Base-by-base conservation (phyloP, 306 rosid species). In the Trifolium subterraneum region DNA sequence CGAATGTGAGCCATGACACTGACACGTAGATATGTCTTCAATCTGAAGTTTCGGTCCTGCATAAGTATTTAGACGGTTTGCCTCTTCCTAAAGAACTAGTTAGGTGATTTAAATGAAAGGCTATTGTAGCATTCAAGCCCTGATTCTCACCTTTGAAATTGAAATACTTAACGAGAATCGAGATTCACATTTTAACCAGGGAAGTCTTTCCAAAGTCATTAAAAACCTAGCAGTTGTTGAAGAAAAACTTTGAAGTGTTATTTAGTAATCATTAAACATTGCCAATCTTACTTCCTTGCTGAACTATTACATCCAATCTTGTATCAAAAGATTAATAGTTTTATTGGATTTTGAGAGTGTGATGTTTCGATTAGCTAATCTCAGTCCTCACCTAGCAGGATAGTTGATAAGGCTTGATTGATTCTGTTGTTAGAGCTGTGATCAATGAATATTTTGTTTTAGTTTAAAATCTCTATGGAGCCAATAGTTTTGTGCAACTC, bases 91-190 rank as follows among this genome's bases (percentile, higher is more conserved):
- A 15, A 41, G 67, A 29, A 68, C 62, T 61, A 14, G 29, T 41
- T 61, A 33, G 59, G 58, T 36, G 22, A 22, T 72, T 27, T 63
- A 39, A 72, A 14, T 55, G 70, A 18, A 25, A 72, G 64, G 35
- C 22, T 44, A 19, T 15, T 64, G 48, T 64, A 67, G 55, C 56
- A 50, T 36, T 25, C 36, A 7, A 68, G 12, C 27, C 67, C 42
- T 8, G n/a, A 29, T 42, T 51, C 42, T 25, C 42, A 65, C 22
- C 33, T 70, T 47, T 47, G 33, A 62, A 61, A 48, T 36, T 65
- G 64, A 56, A 71, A 68, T 73, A 47, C 11, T 55, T 42, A 22
- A n/a, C 38, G 2, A 35, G 38, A 35, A 35, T n/a, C 10, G 5
- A 29, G 60, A 63, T 16, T 71, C 56, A 0, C 60, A 11, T 36